Conservation (phyloP, 192 early-diverging fungal genomes). For the Phlyctochytrium bullatum region DNA sequence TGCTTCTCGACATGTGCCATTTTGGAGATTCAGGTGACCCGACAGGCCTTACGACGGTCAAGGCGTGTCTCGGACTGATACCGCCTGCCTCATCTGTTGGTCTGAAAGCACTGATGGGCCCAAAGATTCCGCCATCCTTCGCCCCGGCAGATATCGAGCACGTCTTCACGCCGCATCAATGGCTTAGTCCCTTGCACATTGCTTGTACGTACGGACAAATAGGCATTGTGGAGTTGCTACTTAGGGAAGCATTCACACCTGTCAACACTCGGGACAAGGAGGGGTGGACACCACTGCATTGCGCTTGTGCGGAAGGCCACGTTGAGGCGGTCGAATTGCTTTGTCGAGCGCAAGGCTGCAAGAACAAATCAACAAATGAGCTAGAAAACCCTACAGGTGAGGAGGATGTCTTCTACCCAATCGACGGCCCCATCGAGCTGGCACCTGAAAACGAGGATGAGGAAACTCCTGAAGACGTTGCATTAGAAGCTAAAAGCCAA, state of each 20-base stretch:
- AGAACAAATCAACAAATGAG: constrained; percentile 7
- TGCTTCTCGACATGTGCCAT: constrained; percentile 43
- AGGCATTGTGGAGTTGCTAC: constrained; percentile 32
- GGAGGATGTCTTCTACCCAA: constrained; percentile 16
- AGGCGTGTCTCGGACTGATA: background rate
- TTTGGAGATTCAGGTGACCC: constrained; percentile 18
- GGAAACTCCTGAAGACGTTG: constrained; percentile 40
- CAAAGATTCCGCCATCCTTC: background rate
- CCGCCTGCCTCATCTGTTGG: constrained; percentile 4
- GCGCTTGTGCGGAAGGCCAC: constrained; percentile 65
- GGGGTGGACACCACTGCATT: constrained; percentile 71
- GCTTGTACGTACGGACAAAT: constrained; percentile 53
- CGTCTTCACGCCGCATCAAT: constrained; percentile 44
- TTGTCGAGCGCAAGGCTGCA: constrained; percentile 30
- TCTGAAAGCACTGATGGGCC: background rate
- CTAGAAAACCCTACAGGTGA: background rate
- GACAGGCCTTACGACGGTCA: background rate
- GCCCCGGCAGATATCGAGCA: constrained; percentile 2
- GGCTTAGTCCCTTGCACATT: constrained; percentile 50
- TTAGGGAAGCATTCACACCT: constrained; percentile 18
- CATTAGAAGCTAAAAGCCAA: constrained; percentile 29
- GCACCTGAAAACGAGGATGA: constrained; percentile 40
- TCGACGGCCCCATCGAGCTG: constrained; percentile 49
- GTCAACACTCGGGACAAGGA: constrained; percentile 47
- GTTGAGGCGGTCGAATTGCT: constrained; percentile 49